These are phyloP conservation scores for Myxozyma kluyveri DNA, from an alignment of 805 yeast species.

Conservation along the genomic window DNA sequence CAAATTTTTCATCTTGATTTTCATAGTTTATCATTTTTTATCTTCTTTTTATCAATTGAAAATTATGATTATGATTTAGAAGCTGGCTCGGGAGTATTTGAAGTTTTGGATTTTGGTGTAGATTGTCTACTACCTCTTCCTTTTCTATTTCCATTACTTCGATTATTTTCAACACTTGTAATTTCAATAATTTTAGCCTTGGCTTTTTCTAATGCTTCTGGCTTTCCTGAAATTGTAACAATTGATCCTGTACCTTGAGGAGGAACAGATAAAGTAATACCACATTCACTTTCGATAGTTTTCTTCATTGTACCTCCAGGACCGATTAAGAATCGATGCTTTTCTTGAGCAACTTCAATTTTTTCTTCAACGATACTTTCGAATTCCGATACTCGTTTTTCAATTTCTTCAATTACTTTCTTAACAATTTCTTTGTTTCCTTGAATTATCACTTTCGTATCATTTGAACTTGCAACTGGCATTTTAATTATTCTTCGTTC, in stretches of 20 bases:
- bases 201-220: slow-evolving; percentile 25
- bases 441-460: slow-evolving; percentile 52
- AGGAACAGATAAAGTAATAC: slow-evolving; percentile 62
- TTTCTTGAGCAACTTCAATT: slow-evolving; percentile 52
- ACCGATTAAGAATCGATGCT: slow-evolving; percentile 68
- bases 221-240: slow-evolving; percentile 17
- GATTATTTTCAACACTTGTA: slow-evolving; percentile 6
- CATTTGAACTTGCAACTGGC: slow-evolving; percentile 61
- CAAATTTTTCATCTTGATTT: too few relatives aligned
- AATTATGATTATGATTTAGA: too few relatives aligned
- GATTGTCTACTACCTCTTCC: neutral
- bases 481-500: slow-evolving; percentile 56
- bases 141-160: neutral
- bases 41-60: too few relatives aligned
- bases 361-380: slow-evolving; percentile 51
- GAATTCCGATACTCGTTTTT: slow-evolving; percentile 44
- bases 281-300: slow-evolving; percentile 56
- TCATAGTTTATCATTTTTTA: too few relatives aligned
- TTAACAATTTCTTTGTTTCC: slow-evolving; percentile 78
- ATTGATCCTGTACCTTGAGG: slow-evolving; percentile 18
- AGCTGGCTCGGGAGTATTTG: too few relatives aligned
- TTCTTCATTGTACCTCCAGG: slow-evolving; percentile 69
- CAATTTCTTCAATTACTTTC: slow-evolving; percentile 60
- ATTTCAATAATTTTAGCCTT: slow-evolving; percentile 18
- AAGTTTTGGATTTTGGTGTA: too few relatives aligned